Base-by-base conservation (phyloP, 2,329 filamentous ascomycete species). In the Aspergillus phoenicis region DNA sequence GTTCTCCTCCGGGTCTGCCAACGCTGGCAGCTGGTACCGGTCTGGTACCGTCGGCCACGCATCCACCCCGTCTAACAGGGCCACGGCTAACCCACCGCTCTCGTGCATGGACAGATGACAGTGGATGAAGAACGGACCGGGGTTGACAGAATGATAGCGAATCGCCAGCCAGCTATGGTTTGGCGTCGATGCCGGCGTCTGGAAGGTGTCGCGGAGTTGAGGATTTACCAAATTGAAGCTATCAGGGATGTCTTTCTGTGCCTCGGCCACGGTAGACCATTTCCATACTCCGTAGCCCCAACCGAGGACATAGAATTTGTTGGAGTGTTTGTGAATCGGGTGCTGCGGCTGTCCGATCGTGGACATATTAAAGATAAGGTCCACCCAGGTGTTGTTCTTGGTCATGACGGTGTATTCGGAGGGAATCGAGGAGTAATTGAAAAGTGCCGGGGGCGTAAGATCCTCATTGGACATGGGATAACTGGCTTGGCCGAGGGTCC, bases 61-160 rank as follows among this genome's bases (percentile, higher is more conserved):
- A 68, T 84, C 81, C 43, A 82, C 69, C 0, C 81, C 81, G 66
- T 84, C 82, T 20, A 83, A 64, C 6, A 84, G 71, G 1, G 77
- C 77, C 54, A 83, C 72, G 0, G 76, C 76, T 81, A 84, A 83
- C 0, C 80, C 81, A 0, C 80, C 80, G 24, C 71, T 71, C 49
- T 83, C 65, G 70, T 84, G 82, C 7, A 74, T 77, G 63, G 81
- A 74, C 17, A 83, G 78, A 67, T 84, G 82, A 62, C 82, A 84
- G 68, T 84, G 82, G 47, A 84, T 63, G 52, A 84, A 66, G 60
- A 77, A 83, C 0, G 80, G 75, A 0, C 81, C 81, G 0, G 81
- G 80, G 58, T 80, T 81, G 0, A 74, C 69, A 1, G 79, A 78
- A 49, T 81, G 76, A 60, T 84, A 84, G 39, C 81, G 63, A 15